Percentiles rank a stretch among this genome's conserved stretches.
These are phyloP conservation scores for Eucalyptus sp. DNA, from an alignment of 345 rosid genomes.

Conservation along the genomic window DNA sequence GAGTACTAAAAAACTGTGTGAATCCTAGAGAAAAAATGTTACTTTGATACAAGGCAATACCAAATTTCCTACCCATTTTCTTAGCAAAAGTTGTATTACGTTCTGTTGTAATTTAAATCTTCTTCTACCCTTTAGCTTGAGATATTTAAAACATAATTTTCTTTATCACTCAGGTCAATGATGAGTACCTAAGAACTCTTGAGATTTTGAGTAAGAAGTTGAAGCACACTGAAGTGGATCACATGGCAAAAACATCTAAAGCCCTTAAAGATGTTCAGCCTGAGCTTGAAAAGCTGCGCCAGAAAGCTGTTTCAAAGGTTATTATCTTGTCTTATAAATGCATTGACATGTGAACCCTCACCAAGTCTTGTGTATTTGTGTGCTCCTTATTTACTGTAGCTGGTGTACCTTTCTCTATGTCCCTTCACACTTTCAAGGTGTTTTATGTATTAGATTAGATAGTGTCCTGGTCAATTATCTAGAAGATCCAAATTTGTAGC, in stretches of 20 bases:
- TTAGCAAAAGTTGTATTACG: background rate
- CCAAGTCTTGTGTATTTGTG: background rate
- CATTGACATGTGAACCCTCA: background rate
- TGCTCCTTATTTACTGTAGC: background rate
- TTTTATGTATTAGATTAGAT: background rate
- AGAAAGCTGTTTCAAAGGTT: constrained; percentile 95
- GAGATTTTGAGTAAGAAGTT: constrained; percentile 91
- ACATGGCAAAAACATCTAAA: constrained; percentile 67
- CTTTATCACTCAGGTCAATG: constrained; percentile 62
- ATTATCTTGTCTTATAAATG: background rate
- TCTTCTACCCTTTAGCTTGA: background rate
- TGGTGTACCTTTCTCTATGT: background rate
- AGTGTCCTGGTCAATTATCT: background rate
- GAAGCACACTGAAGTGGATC: constrained; percentile 73
- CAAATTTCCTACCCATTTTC: background rate
- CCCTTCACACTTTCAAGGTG: background rate
- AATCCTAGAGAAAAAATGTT: background rate
- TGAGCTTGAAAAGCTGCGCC: constrained; percentile 94
- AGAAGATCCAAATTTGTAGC: background rate
- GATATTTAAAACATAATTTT: background rate
- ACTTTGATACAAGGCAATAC: background rate
- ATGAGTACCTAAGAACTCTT: constrained; percentile 81
- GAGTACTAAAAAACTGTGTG: background rate
- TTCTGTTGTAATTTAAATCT: background rate
- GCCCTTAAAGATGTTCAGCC: constrained; percentile 96